A percentile compares a stretch with the other conserved stretches of the same genome.
These are phyloP conservation scores for Naganishia onofrii DNA, from an alignment of 768 basidiomycete species.

Conservation along the genomic window DNA sequence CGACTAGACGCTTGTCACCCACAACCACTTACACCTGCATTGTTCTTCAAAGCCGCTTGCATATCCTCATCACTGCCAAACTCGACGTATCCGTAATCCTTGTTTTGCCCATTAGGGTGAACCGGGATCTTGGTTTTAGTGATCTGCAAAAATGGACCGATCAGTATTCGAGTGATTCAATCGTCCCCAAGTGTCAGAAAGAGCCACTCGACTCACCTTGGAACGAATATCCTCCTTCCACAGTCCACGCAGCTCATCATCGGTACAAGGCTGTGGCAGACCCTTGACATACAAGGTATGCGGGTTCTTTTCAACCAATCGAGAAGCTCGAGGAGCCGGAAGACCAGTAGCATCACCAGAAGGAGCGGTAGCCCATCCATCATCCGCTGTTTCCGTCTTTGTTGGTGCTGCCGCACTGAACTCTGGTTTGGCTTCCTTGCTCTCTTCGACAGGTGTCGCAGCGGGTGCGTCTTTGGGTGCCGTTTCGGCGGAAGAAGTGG, in stretches of 20 bases:
- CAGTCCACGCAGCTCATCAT: constrained; percentile 41
- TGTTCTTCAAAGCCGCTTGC: constrained; percentile 72
- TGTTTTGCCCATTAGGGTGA: constrained; percentile 45
- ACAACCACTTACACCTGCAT: constrained; percentile 62
- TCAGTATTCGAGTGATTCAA: constrained; percentile 56
- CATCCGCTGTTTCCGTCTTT: constrained; percentile 17
- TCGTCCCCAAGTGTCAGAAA: no score
- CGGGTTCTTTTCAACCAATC: constrained; percentile 31
- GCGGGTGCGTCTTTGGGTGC: constrained; percentile 26
- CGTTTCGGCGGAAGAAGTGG: not conserved
- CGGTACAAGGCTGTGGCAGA: constrained; percentile 36
- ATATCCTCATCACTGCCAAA: constrained; percentile 84
- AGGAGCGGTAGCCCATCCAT: constrained; percentile 16
- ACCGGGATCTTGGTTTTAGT: constrained; percentile 41
- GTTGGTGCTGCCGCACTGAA: not conserved
- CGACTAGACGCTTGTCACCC: not conserved
- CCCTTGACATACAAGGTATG: constrained; percentile 46
- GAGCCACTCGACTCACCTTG: constrained; percentile 39
- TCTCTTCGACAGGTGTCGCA: constrained; percentile 5
- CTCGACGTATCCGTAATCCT: constrained; percentile 74
- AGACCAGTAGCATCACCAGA: constrained; percentile 11
- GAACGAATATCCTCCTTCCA: constrained; percentile 31
- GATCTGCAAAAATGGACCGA: constrained; percentile 34
- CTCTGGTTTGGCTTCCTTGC: constrained; percentile 25
- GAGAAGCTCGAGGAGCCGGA: not conserved